Base-by-base conservation (phyloP, 2,329 filamentous ascomycete species). In the Epichloe baconii region DNA sequence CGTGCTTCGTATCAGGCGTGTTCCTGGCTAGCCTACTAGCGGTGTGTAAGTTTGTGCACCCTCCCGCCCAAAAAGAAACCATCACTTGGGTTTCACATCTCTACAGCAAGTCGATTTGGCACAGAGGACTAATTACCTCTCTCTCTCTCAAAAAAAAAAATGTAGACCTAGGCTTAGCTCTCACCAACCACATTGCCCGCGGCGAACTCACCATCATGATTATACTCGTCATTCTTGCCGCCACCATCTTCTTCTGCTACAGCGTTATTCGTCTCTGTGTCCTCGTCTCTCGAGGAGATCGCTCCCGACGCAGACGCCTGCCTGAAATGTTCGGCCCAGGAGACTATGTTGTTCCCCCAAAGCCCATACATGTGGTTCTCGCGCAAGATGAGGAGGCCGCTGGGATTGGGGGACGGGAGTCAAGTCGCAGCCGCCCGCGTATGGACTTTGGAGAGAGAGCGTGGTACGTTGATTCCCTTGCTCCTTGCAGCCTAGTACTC, bases 391-490 rank as follows among this genome's bases (percentile, higher is more conserved):
- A 90, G 60, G 86, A 89, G 60, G 77, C 79, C 17, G 76, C 71
- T 2, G 78, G 76, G 3, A 64, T 74, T 49, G 74, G 78, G 77
- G 77, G 72, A 48, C 76, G 80, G 53, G 76, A 0, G 68, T 70
- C 42, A 81, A 82, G 58, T 57, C 75, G 19, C 79, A 82, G 8
- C 89, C 90, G 4, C 89, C 90, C 0, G 88, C 88, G 2, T 95
- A 95, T 62, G 89, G 89, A 0, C 70, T 88, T 1, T 94, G 88
- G 86, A 76, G 88, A 49, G 82, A 83, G 65, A 91, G 85, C 61
- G 86, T 93, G 67, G 83, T 87, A 76, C 66, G 83, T 80, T 14
- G 4, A n/a, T 41, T 17, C 42, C 42, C 3, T 14, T 11, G 26
- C 8, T 15, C 10, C 23, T 17, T 1, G 23, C 19, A 14, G 14